Percentiles rank a stretch among this genome's conserved stretches.
phyloP scores from a whole-genome alignment of 2,329 filamentous ascomycete genomes.

The Fusarium sp. region DNA sequence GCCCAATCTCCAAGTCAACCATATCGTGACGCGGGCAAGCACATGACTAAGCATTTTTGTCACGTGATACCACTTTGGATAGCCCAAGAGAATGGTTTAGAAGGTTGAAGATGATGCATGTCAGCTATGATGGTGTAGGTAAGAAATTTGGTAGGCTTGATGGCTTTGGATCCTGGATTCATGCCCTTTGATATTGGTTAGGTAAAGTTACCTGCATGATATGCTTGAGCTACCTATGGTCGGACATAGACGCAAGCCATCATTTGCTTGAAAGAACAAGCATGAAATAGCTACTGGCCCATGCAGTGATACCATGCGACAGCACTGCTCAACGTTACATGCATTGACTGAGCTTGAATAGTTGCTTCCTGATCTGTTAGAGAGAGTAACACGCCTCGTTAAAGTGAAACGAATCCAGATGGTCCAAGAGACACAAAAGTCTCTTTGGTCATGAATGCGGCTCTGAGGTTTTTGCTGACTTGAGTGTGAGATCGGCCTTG shows the following conservation, averaged over 20 bases:
- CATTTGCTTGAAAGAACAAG: background rate
- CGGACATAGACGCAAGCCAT: background rate
- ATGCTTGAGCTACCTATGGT: background rate
- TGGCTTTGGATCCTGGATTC: background rate
- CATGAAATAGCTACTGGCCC: background rate
- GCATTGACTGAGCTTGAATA: background rate
- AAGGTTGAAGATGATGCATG: background rate
- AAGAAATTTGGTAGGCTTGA: background rate
- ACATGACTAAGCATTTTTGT: conserved; percentile 40
- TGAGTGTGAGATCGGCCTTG: conserved; percentile 24
- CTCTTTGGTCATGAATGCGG: background rate
- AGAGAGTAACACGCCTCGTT: conserved; percentile 21
- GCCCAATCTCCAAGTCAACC: conserved; percentile 34
- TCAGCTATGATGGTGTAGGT: background rate
- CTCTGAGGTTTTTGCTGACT: conserved; percentile 13
- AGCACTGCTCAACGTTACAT: conserved; percentile 33
- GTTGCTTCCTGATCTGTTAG: conserved; percentile 15
- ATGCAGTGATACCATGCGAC: conserved; percentile 3
- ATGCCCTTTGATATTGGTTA: background rate
- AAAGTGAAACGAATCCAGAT: conserved; percentile 29
- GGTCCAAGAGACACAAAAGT: conserved; percentile 12
- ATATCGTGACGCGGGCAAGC: conserved; percentile 28
- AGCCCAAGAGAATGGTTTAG: background rate
- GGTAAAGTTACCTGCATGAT: background rate
- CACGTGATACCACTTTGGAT: conserved; percentile 18